Evolutionary conservation across 805 yeast genomes (phyloP).

Genomic region (Sugiyamaella chiloensis): DNA sequence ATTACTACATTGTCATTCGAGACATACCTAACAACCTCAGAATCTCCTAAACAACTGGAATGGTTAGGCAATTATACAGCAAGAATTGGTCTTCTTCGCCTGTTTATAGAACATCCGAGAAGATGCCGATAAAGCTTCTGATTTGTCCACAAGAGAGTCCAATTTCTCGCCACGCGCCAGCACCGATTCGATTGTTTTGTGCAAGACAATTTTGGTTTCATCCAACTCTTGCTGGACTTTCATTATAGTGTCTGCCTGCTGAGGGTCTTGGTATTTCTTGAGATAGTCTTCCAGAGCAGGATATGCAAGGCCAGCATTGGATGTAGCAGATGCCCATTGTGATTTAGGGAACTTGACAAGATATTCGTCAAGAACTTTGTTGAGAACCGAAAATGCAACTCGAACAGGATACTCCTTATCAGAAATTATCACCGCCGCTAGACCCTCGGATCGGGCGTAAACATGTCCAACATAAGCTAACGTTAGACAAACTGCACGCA

Average conservation of each 20-base stretch:
- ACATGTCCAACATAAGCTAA: conserved; percentile 81
- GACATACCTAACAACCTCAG: no score
- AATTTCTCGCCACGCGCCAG: conserved; percentile 95
- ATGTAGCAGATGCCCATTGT: conserved; percentile 57
- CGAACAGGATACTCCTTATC: conserved; percentile 96
- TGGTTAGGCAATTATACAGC: conserved; percentile 71
- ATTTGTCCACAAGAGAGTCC: conserved; percentile 90
- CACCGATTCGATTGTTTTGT: conserved; percentile 91
- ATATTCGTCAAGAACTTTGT: conserved; percentile 89
- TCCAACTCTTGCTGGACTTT: conserved; percentile 96
- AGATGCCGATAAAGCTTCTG: conserved; percentile 83
- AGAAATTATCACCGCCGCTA: conserved; percentile 86
- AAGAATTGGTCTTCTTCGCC: conserved; percentile 91
- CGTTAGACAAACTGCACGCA: no score
- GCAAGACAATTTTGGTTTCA: conserved; percentile 94
- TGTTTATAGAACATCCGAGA: conserved; percentile 95
- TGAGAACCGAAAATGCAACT: conserved; percentile 90
- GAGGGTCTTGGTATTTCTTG: conserved; percentile 89
- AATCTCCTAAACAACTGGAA: no score
- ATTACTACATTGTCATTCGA: no score
- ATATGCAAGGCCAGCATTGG: conserved; percentile 45
- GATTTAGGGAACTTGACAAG: conserved; percentile 71
- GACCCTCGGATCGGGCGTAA: conserved; percentile 83
- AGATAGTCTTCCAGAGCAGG: conserved; percentile 67
- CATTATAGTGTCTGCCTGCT: conserved; percentile 95